Evolutionary conservation across 1,139 yeast species (phyloP).

Genomic region (Zygosaccharomyces sapae): DNA sequence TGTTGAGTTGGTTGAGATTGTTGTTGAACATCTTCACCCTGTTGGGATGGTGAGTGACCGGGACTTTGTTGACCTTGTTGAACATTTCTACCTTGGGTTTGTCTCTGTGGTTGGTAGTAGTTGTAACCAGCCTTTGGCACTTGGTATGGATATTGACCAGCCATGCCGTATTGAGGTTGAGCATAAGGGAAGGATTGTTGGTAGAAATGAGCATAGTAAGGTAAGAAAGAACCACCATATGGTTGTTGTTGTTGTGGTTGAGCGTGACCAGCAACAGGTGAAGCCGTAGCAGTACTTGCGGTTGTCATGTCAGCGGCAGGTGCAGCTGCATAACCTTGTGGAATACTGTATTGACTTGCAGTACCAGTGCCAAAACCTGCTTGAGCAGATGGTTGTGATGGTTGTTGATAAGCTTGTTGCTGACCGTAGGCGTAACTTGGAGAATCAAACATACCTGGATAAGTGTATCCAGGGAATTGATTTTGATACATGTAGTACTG

Average conservation of each 20-base stretch:
- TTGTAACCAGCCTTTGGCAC: conserved; percentile 33
- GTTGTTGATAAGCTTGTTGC: conserved; percentile 29
- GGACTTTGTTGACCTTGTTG: conserved; percentile 22
- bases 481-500: conserved; percentile 36
- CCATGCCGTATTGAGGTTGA: conserved; percentile 35
- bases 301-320: conserved; percentile 21
- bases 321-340: conserved; percentile 26
- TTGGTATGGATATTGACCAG: conserved; percentile 36
- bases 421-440: conserved; percentile 31
- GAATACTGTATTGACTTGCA: conserved; percentile 20
- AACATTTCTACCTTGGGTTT: conserved; percentile 17
- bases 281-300: conserved; percentile 22
- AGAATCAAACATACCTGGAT: conserved; percentile 35
- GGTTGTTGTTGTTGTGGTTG: conserved; percentile 27
- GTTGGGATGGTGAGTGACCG: conserved; percentile 15
- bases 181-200: conserved; percentile 36
- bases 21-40: conserved; percentile 20
- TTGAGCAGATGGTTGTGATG: conserved; percentile 19
- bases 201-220: conserved; percentile 33
- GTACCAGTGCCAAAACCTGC: conserved; percentile 12
- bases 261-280: conserved; percentile 24
- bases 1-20: conserved; percentile 24
- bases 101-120: conserved; percentile 28
- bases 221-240: conserved; percentile 31
- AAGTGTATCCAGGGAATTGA: conserved; percentile 38